Evolutionary conservation across 495 filamentous ascomycete species (phyloP).

Genomic region (Penicillium crystallinum): DNA sequence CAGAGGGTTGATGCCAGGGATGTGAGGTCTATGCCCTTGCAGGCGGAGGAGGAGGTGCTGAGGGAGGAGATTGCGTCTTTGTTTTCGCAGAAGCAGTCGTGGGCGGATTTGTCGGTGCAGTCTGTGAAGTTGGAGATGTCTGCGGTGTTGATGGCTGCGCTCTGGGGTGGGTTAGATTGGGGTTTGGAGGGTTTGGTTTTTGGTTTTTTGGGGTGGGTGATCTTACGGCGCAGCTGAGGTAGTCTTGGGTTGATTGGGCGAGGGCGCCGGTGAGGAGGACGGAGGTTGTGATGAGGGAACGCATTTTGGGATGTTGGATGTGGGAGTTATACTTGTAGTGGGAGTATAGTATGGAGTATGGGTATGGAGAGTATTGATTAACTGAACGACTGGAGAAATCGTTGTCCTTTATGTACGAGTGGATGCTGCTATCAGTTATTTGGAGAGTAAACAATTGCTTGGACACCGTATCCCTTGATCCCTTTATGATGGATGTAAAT

Average conservation of each 20-base stretch:
- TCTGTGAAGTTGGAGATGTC: constrained; percentile 1
- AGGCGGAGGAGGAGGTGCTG: constrained; percentile 2
- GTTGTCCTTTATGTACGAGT: neutral
- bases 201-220: neutral
- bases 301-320: constrained; percentile 13
- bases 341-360: too few relatives aligned
- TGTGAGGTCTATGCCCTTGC: constrained; percentile 15
- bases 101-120: constrained; percentile 10
- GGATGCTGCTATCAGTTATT: neutral
- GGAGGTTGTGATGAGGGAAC: constrained; percentile 14
- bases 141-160: constrained; percentile 2
- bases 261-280: constrained; percentile 16
- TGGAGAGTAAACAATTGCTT: constrained; percentile 9
- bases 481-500: neutral
- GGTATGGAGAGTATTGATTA: constrained; percentile 5
- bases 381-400: constrained; percentile 16
- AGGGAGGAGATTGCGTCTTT: constrained; percentile 8
- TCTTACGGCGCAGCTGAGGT: constrained; percentile 18
- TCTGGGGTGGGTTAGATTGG: constrained; percentile 4
- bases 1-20: constrained; percentile 9
- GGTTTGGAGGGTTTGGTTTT: neutral
- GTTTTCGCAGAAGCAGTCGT: constrained; percentile 20
- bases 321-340: too few relatives aligned
- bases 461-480: constrained; percentile 18
- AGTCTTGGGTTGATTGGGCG: constrained; percentile 5